Conservation (phyloP, 192 early-diverging fungal genomes). For the Kickxella alabastrina region DNA sequence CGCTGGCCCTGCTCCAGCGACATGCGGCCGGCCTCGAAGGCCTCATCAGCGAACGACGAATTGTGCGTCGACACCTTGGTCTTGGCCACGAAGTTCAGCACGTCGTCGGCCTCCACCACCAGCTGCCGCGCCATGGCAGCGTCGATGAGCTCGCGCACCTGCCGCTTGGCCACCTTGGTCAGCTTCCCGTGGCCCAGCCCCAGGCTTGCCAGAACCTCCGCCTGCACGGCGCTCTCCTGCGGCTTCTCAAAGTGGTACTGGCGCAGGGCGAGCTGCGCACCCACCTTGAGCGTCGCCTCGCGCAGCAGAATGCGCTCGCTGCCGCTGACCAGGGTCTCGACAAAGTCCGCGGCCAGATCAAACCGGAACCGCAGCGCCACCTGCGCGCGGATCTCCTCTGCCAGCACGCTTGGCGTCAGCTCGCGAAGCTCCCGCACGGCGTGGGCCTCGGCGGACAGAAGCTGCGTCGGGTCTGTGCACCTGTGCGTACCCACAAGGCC, state of each 20-base stretch:
- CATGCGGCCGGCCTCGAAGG: conserved; percentile 80
- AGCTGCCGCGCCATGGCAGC: conserved; percentile 15
- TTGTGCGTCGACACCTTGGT: conserved; percentile 43
- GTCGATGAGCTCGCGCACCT: conserved; percentile 51
- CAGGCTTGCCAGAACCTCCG: conserved; percentile 41
- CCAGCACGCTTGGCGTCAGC: conserved; percentile 64
- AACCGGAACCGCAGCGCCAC: conserved; percentile 75
- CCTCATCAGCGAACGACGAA: conserved; percentile 81
- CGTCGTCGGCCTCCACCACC: conserved; percentile 23
- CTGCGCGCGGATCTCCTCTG: conserved; percentile 58
- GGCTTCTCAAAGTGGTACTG: conserved; percentile 67
- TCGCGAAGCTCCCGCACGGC: conserved; percentile 45
- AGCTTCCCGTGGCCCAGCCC: conserved; percentile 27
- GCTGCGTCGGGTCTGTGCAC: conserved; percentile 55
- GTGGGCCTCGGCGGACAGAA: conserved; percentile 39
- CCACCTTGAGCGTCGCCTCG: conserved; percentile 77
- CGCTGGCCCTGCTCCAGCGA: conserved; percentile 75
- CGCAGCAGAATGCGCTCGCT: conserved; percentile 69
- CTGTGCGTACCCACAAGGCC: conserved; percentile 65
- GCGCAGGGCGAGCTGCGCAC: conserved; percentile 78
- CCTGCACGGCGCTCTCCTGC: conserved; percentile 28
- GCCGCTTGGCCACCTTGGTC: conserved; percentile 54
- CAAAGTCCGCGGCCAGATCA: conserved; percentile 56
- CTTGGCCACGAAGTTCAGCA: conserved; percentile 35
- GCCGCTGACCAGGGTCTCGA: conserved; percentile 41